Percentiles rank a stretch among this genome's conserved stretches.
These are phyloP conservation scores for Suillus spraguei DNA, from an alignment of 768 basidiomycete genomes.

Conservation along the genomic window DNA sequence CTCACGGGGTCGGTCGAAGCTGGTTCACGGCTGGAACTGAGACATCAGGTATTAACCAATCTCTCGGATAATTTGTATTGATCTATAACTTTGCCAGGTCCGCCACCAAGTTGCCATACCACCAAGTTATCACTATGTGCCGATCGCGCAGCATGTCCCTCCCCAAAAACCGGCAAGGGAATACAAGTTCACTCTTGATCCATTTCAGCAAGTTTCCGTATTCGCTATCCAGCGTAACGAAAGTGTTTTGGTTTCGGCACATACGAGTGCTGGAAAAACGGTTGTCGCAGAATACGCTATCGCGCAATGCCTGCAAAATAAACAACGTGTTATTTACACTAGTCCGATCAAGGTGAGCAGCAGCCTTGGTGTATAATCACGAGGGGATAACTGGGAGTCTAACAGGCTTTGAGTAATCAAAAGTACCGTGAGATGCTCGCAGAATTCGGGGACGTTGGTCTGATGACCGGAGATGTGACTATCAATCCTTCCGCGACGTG, in stretches of 20 bases:
- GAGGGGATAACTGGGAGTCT: constrained; percentile 20
- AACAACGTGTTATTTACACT: constrained; percentile 97
- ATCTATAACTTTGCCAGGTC: constrained; percentile 52
- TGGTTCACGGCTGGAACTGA: constrained; percentile 72
- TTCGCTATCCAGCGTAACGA: constrained; percentile 97
- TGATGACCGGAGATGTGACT: constrained; percentile 99
- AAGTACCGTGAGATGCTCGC: constrained; percentile 98
- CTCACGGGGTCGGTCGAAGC: constrained; percentile 73
- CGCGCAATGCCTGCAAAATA: constrained; percentile 90
- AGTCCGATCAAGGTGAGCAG: constrained; percentile 95
- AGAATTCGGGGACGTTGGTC: constrained; percentile 95
- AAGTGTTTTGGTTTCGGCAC: constrained; percentile 96
- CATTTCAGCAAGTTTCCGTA: constrained; percentile 95
- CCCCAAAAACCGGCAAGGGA: constrained; percentile 87
- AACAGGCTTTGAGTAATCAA: constrained; percentile 95
- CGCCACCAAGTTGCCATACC: constrained; percentile 97
- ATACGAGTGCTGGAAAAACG: constrained; percentile 99
- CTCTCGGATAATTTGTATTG: constrained; percentile 5
- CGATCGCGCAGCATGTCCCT: constrained; percentile 90
- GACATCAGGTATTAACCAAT: constrained; percentile 63
- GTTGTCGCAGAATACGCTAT: constrained; percentile 99
- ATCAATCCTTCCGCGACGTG: constrained; percentile 98
- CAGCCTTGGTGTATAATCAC: constrained; percentile 18
- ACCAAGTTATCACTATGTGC: constrained; percentile 85
- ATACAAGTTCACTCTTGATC: constrained; percentile 97